Evolutionary conservation across 768 basidiomycete species (phyloP).

Genomic region (Lentinus tigrinus): DNA sequence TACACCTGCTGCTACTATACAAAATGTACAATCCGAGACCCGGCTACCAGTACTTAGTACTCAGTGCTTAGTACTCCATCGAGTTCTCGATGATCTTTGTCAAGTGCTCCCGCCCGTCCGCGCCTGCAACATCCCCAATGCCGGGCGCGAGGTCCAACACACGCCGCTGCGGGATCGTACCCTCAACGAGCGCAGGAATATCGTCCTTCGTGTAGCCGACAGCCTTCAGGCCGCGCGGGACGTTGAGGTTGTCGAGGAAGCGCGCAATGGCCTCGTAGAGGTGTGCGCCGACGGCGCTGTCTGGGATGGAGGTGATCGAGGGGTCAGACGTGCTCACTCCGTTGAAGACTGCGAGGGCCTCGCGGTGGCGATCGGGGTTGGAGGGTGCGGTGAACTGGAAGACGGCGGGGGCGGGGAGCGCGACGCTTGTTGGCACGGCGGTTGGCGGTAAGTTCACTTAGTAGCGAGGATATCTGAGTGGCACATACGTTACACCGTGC

Average conservation of each 20-base stretch:
- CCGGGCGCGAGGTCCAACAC: constrained; percentile 93
- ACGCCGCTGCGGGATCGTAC: constrained; percentile 87
- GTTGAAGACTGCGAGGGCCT: constrained; percentile 83
- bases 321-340: constrained; percentile 63
- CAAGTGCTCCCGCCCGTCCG: constrained; percentile 82
- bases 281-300: constrained; percentile 74
- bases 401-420: constrained; percentile 89
- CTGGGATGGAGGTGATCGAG: constrained; percentile 69
- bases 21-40: neutral
- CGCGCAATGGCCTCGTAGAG: constrained; percentile 84
- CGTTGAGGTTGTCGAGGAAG: constrained; percentile 82
- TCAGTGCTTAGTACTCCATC: constrained; percentile 59
- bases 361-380: constrained; percentile 86
- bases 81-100: constrained; percentile 78
- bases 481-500: constrained; percentile 73
- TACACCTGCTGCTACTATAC: constrained; percentile 1
- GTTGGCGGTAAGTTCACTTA: neutral
- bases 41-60: neutral
- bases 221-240: constrained; percentile 83
- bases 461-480: neutral
- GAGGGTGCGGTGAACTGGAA: constrained; percentile 97
- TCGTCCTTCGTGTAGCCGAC: constrained; percentile 74
- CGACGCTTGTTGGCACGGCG: constrained; percentile 50
- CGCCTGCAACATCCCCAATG: constrained; percentile 78
- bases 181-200: constrained; percentile 77